Percentiles rank a stretch among this genome's conserved stretches.
phyloP scores from a whole-genome alignment of 345 rosid genomes.

The Acer yangbiense region DNA sequence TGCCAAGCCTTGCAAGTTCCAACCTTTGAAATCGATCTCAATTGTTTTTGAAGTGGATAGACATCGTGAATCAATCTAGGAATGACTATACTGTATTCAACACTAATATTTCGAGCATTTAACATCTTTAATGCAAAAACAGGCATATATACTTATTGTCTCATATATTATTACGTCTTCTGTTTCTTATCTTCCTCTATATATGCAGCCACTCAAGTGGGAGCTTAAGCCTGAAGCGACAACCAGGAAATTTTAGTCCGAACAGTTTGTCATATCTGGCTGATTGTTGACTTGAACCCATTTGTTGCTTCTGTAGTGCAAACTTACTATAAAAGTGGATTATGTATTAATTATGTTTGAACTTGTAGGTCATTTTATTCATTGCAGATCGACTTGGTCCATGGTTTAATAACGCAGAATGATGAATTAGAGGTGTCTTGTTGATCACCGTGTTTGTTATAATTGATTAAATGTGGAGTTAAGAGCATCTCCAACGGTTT shows the following conservation, averaged over 20 bases:
- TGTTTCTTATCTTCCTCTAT: not conserved
- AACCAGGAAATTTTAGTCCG: conserved; percentile 83
- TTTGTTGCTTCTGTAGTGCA: not conserved
- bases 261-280: conserved; percentile 27
- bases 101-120: not conserved
- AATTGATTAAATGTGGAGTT: not conserved
- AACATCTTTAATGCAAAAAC: not conserved
- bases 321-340: not conserved
- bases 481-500: too few relatives aligned
- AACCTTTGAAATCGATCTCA: too few relatives aligned
- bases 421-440: not conserved
- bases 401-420: conserved; percentile 2
- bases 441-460: not conserved
- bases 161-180: not conserved
- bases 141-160: not conserved
- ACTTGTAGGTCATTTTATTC: not conserved
- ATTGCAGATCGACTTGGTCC: not conserved
- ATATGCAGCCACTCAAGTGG: conserved; percentile 84
- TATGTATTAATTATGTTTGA: not conserved
- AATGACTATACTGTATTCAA: not conserved
- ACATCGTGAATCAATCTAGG: not conserved
- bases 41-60: too few relatives aligned
- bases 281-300: not conserved
- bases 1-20: not conserved
- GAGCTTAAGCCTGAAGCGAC: conserved; percentile 70